Base-by-base conservation (phyloP, 768 basidiomycete species). In the Dioszegia aurantiaca region DNA sequence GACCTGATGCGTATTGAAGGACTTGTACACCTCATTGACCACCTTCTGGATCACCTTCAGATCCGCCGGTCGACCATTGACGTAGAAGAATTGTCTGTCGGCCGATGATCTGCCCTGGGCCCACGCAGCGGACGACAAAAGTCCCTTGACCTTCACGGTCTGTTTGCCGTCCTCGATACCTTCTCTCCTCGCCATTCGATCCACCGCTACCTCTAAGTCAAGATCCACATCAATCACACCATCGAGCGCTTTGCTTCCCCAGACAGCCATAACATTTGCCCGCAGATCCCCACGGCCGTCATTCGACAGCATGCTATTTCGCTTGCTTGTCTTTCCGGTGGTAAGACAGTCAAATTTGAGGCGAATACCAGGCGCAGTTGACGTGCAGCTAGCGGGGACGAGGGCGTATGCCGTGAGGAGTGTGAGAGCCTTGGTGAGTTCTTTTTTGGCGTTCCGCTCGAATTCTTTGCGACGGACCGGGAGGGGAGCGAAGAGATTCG, bases 391-490 rank as follows among this genome's bases (percentile, higher is more conserved):
- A 0, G 72, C 62, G 55, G 89, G 90, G 0, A 89, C 86, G 3
- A 99, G 80, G 0, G 92, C 93, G 76, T 98, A 99, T 0, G 89
- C 90, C 44, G 86, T 84, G 40, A 98, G 77, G 16, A 95, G 79
- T 5, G 82, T 79, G n/a, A 97, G 72, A 1, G 88, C 87, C 68
- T 95, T 95, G 3, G 79, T 84, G 68, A 88, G 93, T 66, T 98
- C 94, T 40, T 91, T 84, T 73, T 94, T 97, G 0, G 82, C 80
- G 64, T 94, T 92, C 54, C 89, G 80, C 69, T 90, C 86, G 30
- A 97, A 82, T 66, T 98, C 95, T 74, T 93, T 93, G 5, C 90
- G 81, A 4, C 94, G 83, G 5, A 99, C 95, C 0, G 95, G 90
- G 0, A 97, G 81, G 0, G 88, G 83, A 5, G 80, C 78, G 77